phyloP scores from a whole-genome alignment of 2,329 filamentous ascomycete species.

The Claviceps fusiformis region DNA sequence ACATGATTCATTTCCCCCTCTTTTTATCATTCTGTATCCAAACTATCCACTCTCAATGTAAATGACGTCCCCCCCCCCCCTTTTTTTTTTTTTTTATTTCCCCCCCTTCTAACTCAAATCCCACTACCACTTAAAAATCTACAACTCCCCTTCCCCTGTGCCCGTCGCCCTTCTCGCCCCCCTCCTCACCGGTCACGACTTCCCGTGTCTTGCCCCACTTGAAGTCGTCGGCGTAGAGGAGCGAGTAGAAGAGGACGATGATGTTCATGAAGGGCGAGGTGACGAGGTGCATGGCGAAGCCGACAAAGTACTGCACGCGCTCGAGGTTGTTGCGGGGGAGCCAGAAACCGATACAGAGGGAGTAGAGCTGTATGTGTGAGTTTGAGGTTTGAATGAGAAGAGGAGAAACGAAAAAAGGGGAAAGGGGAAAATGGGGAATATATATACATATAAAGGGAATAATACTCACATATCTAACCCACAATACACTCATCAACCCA shows the following conservation, averaged over 20 bases:
- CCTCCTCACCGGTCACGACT: conserved; percentile 10
- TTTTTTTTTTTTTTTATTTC: too few relatives aligned
- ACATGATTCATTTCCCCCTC: too few relatives aligned
- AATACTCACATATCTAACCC: conserved; percentile 26
- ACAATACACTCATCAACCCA: conserved; percentile 23
- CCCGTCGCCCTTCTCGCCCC: neutral
- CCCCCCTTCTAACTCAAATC: too few relatives aligned
- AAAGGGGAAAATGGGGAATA: too few relatives aligned
- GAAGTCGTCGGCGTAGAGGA: conserved; percentile 30
- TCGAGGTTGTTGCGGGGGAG: conserved; percentile 25
- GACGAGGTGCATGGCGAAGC: conserved; percentile 23
- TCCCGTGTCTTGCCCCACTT: conserved; percentile 32
- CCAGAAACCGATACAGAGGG: conserved; percentile 29
- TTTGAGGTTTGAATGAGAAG: too few relatives aligned
- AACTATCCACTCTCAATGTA: too few relatives aligned
- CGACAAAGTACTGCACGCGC: conserved; percentile 24
- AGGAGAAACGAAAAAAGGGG: too few relatives aligned
- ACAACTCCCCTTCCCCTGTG: neutral
- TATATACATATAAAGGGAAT: too few relatives aligned
- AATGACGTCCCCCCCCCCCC: too few relatives aligned
- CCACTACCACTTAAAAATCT: too few relatives aligned
- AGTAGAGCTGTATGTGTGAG: conserved; percentile 19
- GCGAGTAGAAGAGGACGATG: conserved; percentile 26
- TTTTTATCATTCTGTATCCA: too few relatives aligned
- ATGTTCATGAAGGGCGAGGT: conserved; percentile 30